phyloP scores from a whole-genome alignment of 2,329 filamentous ascomycete species.

The Sporothrix protearum region DNA sequence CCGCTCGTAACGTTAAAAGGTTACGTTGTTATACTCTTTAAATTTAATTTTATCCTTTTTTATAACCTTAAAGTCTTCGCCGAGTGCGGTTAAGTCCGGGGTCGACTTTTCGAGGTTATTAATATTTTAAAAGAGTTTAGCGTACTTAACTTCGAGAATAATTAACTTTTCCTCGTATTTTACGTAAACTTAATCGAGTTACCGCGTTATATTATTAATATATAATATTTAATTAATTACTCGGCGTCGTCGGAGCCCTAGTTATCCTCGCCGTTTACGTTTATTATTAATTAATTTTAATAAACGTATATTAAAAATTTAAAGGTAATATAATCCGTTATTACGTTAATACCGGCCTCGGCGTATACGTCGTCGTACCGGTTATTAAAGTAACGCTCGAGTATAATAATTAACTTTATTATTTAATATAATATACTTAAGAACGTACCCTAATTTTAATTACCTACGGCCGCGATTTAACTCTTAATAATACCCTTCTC shows the following conservation, averaged over 20 bases:
- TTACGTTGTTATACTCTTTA: conserved; percentile 85
- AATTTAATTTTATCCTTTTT: conserved; percentile 95
- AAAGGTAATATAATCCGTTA: conserved; percentile 88
- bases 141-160: conserved; percentile 81
- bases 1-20: conserved; percentile 81
- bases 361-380: conserved; percentile 87
- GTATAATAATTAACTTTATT: conserved; percentile 95
- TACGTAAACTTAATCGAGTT: conserved; percentile 81
- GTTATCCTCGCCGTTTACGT: conserved; percentile 76
- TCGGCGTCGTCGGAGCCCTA: conserved; percentile 74
- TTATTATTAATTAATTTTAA: conserved; percentile 87
- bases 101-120: conserved; percentile 84
- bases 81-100: conserved; percentile 76
- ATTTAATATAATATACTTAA: conserved; percentile 95
- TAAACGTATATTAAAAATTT: conserved; percentile 88
- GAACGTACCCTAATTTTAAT: conserved; percentile 96
- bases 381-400: conserved; percentile 74
- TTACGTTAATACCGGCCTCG: conserved; percentile 83
- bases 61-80: conserved; percentile 87
- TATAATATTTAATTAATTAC: conserved; percentile 73
- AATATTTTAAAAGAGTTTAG: conserved; percentile 76
- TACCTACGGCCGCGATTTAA: conserved; percentile 88
- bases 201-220: conserved; percentile 78
- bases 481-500: conserved; percentile 96
- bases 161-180: conserved; percentile 81